A percentile compares a stretch with the other conserved stretches of the same genome.
Evolutionary conservation across 1,284 basidiomycete species (phyloP).

Genomic region (Cystobasidium slooffiae): DNA sequence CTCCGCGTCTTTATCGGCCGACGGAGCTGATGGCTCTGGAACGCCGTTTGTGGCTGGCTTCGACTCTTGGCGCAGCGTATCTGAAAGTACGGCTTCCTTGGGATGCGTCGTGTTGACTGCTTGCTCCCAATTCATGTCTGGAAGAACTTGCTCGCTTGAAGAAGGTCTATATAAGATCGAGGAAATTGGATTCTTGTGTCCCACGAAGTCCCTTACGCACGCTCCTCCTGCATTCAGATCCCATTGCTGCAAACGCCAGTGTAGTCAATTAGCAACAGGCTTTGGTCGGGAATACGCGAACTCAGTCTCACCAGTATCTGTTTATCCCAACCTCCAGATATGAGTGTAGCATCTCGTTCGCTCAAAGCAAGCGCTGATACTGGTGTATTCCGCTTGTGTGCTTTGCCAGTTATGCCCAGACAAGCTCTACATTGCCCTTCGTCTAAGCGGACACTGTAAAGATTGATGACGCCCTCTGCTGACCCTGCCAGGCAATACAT

Average conservation of each 20-base stretch:
- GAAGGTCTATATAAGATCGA: constrained; percentile 23
- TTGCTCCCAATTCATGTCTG: constrained; percentile 1
- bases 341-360: constrained; percentile 78
- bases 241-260: constrained; percentile 74
- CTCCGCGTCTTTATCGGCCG: neutral
- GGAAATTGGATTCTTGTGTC: constrained; percentile 82
- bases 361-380: constrained; percentile 84
- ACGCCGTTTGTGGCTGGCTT: neutral
- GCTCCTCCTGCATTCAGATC: constrained; percentile 87
- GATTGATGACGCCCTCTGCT: constrained; percentile 82
- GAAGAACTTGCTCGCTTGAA: constrained; percentile 24
- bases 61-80: neutral
- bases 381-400: constrained; percentile 64
- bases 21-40: neutral
- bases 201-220: constrained; percentile 73
- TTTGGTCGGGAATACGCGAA: constrained; percentile 9
- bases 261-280: neutral
- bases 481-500: constrained; percentile 86
- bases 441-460: constrained; percentile 89
- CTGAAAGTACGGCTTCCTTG: constrained; percentile 3
- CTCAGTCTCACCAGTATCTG: constrained; percentile 66
- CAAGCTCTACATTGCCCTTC: constrained; percentile 79
- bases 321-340: constrained; percentile 95
- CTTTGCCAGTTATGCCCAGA: constrained; percentile 58
- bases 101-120: neutral